A percentile compares a stretch with the other conserved stretches of the same genome.
These are phyloP conservation scores for Xylaria hypoxylon DNA, from an alignment of 2,329 filamentous ascomycete genomes.

Conservation along the genomic window DNA sequence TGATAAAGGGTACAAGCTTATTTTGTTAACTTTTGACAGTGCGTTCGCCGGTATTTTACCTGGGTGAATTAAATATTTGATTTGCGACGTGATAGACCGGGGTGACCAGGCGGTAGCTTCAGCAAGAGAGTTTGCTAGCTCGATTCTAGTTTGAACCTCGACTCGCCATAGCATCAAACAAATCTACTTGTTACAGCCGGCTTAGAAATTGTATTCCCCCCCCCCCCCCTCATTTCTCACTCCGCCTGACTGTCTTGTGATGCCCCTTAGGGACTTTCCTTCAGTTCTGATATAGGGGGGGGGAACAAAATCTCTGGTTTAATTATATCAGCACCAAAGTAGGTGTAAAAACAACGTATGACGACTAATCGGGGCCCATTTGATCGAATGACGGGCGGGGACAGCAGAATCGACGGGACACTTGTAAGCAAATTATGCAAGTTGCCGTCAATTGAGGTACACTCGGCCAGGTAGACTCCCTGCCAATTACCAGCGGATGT, in stretches of 20 bases:
- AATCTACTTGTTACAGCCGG: background rate
- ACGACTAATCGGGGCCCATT: slow-evolving; percentile 41
- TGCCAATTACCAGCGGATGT: slow-evolving; percentile 57
- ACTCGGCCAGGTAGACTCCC: slow-evolving; percentile 53
- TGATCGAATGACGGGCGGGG: slow-evolving; percentile 51
- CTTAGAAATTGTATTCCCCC: background rate
- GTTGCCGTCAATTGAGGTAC: slow-evolving; percentile 54
- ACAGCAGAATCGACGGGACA: slow-evolving; percentile 50
- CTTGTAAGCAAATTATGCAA: slow-evolving; percentile 55
- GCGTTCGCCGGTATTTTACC: background rate
- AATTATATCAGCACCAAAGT: slow-evolving; percentile 3
- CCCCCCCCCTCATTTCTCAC: no score
- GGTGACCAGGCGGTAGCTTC: slow-evolving; percentile 2
- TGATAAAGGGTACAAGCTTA: background rate
- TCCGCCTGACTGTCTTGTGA: background rate
- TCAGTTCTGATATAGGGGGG: background rate
- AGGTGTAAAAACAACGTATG: slow-evolving; percentile 42
- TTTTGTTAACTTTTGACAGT: slow-evolving; percentile 11
- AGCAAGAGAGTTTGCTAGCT: slow-evolving; percentile 18
- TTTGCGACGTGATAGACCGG: slow-evolving; percentile 20
- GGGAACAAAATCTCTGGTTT: background rate
- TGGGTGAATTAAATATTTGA: slow-evolving; percentile 8
- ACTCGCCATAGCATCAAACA: slow-evolving; percentile 1
- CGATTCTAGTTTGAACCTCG: slow-evolving; percentile 21
- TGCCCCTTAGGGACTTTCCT: background rate